Evolutionary conservation across 2,329 filamentous ascomycete species (phyloP).

Genomic region (Epichloe brachyelytri): DNA sequence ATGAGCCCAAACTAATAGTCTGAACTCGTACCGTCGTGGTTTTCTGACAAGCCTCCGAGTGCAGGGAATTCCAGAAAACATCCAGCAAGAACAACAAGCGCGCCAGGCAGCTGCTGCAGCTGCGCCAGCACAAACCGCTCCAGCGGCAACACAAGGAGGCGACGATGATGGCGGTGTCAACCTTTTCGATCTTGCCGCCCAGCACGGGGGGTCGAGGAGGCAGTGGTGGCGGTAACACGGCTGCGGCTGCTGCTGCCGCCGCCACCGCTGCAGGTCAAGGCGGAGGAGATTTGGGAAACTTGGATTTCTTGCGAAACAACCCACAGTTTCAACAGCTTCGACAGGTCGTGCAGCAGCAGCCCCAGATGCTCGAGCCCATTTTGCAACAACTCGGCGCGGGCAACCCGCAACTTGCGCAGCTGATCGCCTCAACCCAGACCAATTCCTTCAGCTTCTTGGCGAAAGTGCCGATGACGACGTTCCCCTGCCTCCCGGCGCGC

Average conservation of each 20-base stretch:
- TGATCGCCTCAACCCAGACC: constrained; percentile 85
- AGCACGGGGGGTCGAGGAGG: constrained; percentile 41
- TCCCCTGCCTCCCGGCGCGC: constrained; percentile 73
- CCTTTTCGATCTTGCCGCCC: constrained; percentile 84
- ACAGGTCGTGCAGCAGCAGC: constrained; percentile 93
- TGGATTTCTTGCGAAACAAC: constrained; percentile 91
- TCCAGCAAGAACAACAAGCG: constrained; percentile 57
- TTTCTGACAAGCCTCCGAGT: not conserved
- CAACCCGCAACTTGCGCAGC: constrained; percentile 84
- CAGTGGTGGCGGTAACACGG: constrained; percentile 27
- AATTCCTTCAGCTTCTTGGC: constrained; percentile 80
- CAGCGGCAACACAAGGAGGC: constrained; percentile 25
- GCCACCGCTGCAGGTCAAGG: constrained; percentile 37
- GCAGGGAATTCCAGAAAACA: constrained; percentile 80
- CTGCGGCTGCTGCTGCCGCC: constrained; percentile 32
- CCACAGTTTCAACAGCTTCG: constrained; percentile 96
- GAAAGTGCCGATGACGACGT: constrained; percentile 80
- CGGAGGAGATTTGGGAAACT: constrained; percentile 53
- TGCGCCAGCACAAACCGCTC: constrained; percentile 15
- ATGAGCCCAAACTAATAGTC: constrained; percentile 21
- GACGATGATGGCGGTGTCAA: constrained; percentile 64
- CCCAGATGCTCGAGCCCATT: constrained; percentile 96
- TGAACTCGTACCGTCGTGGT: not conserved
- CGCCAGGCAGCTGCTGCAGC: constrained; percentile 30
- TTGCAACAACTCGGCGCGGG: constrained; percentile 89